Conservation (phyloP, 352 stramenopile genomes). For the Lagenidium giganteum region DNA sequence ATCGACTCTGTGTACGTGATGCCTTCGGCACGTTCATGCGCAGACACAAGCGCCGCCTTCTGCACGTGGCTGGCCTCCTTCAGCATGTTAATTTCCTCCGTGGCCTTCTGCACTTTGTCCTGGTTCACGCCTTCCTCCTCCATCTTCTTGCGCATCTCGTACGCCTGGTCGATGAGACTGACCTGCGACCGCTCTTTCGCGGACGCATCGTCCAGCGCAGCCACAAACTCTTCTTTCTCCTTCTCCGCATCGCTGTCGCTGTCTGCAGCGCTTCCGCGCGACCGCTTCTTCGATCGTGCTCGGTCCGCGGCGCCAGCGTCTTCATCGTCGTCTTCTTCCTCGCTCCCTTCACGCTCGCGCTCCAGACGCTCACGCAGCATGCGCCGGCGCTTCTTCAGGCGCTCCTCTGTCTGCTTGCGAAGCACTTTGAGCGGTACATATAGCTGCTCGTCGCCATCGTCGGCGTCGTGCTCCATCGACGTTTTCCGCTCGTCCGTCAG, state of each 20-base stretch:
- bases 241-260: constrained; percentile 4
- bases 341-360: constrained; percentile 22
- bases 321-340: background rate
- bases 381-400: constrained; percentile 29
- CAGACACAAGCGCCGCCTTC: constrained; percentile 91
- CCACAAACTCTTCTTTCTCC: background rate
- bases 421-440: constrained; percentile 67
- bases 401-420: constrained; percentile 43
- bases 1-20: constrained; percentile 85
- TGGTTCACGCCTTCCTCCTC: constrained; percentile 62
- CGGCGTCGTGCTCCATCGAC: no score
- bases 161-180: constrained; percentile 62
- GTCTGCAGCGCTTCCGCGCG: background rate
- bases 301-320: background rate
- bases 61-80: constrained; percentile 93
- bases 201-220: constrained; percentile 8
- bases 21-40: constrained; percentile 85
- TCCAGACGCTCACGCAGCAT: constrained; percentile 34
- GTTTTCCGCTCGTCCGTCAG: no score
- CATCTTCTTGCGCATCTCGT: constrained; percentile 59
- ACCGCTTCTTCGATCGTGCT: constrained; percentile 2
- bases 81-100: constrained; percentile 86
- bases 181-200: constrained; percentile 34
- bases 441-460: constrained; percentile 29
- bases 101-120: constrained; percentile 52